These are phyloP conservation scores for Xylaria acuta DNA, from an alignment of 495 filamentous ascomycete genomes.

Conservation along the genomic window DNA sequence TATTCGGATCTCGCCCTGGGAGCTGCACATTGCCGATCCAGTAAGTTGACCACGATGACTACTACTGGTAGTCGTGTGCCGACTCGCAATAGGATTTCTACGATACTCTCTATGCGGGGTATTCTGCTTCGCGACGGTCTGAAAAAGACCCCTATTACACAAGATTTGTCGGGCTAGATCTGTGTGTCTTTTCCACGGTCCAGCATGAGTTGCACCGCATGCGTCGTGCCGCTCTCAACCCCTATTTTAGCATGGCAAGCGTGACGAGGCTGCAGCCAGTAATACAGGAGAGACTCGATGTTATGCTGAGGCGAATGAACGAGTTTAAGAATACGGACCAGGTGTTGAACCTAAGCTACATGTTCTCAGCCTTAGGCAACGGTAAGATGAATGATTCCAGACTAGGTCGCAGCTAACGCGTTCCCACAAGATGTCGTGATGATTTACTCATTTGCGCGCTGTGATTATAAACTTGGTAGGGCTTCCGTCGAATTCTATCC, in stretches of 20 bases:
- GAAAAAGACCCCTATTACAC: constrained; percentile 3
- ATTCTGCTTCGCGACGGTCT: not conserved
- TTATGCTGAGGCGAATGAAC: constrained; percentile 30
- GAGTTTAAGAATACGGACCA: constrained; percentile 32
- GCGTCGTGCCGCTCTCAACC: constrained; percentile 47
- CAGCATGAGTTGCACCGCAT: constrained; percentile 52
- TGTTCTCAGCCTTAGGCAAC: constrained; percentile 3
- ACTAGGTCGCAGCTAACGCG: constrained; percentile 39
- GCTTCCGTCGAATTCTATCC: not conserved
- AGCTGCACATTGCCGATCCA: constrained; percentile 31
- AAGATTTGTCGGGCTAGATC: constrained; percentile 27
- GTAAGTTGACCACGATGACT: not conserved
- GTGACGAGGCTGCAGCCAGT: constrained; percentile 41
- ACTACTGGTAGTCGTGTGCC: not conserved
- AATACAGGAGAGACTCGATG: constrained; percentile 36
- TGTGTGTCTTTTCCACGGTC: constrained; percentile 54
- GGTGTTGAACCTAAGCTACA: constrained; percentile 2
- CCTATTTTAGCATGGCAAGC: constrained; percentile 51
- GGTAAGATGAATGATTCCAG: not conserved
- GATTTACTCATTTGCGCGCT: not conserved
- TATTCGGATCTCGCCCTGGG: constrained; percentile 46
- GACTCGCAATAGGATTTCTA: constrained; percentile 22
- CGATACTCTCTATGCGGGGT: constrained; percentile 18
- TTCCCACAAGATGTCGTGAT: constrained; percentile 38
- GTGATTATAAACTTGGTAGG: not conserved